phyloP scores from a whole-genome alignment of 257 asterid species.

The Primulina eburnea region DNA sequence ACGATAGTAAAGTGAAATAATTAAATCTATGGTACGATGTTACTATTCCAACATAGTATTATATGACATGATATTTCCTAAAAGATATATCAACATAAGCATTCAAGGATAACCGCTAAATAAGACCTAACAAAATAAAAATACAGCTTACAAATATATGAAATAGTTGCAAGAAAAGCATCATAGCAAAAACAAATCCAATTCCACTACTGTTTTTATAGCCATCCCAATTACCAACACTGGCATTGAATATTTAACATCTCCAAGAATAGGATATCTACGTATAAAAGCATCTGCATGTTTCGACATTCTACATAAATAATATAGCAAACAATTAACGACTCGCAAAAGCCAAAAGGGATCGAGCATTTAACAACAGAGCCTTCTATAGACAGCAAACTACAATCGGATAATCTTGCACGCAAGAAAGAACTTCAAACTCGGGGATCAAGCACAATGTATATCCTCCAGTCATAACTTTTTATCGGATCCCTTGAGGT shows the following conservation, averaged over 20 bases:
- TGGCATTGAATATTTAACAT: slow-evolving; percentile 26
- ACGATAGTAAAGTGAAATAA: too few species aligned
- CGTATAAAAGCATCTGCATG: slow-evolving; percentile 39
- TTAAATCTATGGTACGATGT: too few species aligned
- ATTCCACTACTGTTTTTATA: slow-evolving; percentile 25
- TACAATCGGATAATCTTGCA: slow-evolving; percentile 22
- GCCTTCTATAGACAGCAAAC: slow-evolving; percentile 27
- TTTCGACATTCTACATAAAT: slow-evolving; percentile 37
- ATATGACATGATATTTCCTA: too few species aligned
- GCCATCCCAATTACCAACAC: slow-evolving; percentile 24
- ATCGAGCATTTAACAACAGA: slow-evolving; percentile 29
- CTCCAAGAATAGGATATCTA: slow-evolving; percentile 36
- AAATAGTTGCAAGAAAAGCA: slow-evolving; percentile 26
- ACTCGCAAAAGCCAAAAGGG: slow-evolving; percentile 18
- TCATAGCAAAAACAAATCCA: slow-evolving; percentile 24
- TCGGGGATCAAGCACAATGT: slow-evolving; percentile 16
- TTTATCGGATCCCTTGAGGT: slow-evolving; percentile 79
- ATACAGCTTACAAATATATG: too few species aligned
- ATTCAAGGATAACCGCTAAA: background rate
- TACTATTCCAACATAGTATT: too few species aligned
- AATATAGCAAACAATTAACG: slow-evolving; percentile 19
- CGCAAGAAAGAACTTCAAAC: slow-evolving; percentile 28
- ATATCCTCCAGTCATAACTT: slow-evolving; percentile 26
- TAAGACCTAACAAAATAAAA: background rate
- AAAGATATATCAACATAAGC: too few species aligned